phyloP scores from a whole-genome alignment of 1,284 basidiomycete species.

The Malassezia sympodialis region DNA sequence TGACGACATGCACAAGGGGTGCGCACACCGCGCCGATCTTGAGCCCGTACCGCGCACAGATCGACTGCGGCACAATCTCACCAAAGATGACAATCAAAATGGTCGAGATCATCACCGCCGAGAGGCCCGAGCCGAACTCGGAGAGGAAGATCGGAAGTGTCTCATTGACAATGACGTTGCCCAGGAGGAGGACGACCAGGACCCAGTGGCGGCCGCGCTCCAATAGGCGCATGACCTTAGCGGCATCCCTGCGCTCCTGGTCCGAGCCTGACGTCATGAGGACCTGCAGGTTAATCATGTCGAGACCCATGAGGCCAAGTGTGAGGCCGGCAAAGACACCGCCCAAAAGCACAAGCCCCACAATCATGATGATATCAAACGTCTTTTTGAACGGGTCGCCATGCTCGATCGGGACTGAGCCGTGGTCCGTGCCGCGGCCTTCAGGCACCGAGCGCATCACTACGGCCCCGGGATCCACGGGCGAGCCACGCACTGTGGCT shows the following conservation, averaged over 20 bases:
- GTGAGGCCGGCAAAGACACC: slow-evolving; percentile 59
- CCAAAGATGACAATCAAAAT: slow-evolving; percentile 51
- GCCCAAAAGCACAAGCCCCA: slow-evolving; percentile 38
- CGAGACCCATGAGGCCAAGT: slow-evolving; percentile 85
- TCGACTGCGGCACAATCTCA: slow-evolving; percentile 50
- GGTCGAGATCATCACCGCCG: slow-evolving; percentile 42
- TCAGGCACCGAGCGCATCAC: background rate
- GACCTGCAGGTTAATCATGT: slow-evolving; percentile 81
- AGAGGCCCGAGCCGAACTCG: slow-evolving; percentile 37
- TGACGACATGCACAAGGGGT: slow-evolving; percentile 53
- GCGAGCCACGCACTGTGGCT: slow-evolving; percentile 9
- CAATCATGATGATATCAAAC: slow-evolving; percentile 11
- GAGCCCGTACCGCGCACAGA: slow-evolving; percentile 80
- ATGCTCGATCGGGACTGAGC: background rate
- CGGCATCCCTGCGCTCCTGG: slow-evolving; percentile 49
- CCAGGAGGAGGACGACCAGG: slow-evolving; percentile 66
- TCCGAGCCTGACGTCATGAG: slow-evolving; percentile 69
- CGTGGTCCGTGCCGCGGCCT: background rate
- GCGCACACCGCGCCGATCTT: slow-evolving; percentile 84
- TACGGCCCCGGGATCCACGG: background rate
- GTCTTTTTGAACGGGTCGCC: background rate
- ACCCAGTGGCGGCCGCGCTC: slow-evolving; percentile 83
- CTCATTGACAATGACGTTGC: slow-evolving; percentile 65
- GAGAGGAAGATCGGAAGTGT: slow-evolving; percentile 50
- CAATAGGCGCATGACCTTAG: slow-evolving; percentile 57